Percentiles rank a stretch among this genome's conserved stretches.
phyloP scores from a whole-genome alignment of 768 basidiomycete species.

The Termitomyces sp. region DNA sequence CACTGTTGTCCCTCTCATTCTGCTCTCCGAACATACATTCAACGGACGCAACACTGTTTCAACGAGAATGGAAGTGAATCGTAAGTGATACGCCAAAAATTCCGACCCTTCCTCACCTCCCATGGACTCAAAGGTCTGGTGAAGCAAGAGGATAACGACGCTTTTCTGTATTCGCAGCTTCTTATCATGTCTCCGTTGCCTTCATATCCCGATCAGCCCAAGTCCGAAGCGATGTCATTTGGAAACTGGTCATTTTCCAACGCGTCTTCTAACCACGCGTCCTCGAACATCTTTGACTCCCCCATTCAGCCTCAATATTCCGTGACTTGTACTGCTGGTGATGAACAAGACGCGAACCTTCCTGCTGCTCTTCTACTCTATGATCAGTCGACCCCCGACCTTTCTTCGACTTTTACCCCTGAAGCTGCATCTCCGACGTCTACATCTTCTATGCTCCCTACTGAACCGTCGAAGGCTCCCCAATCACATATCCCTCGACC shows the following conservation, averaged over 20 bases:
- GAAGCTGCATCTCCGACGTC: background rate
- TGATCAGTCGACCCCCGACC: background rate
- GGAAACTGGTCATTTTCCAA: constrained; percentile 7
- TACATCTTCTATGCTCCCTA: background rate
- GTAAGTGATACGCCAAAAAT: background rate
- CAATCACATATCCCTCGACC: constrained; percentile 64
- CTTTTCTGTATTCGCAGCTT: background rate
- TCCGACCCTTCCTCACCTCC: background rate
- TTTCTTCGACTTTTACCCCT: background rate
- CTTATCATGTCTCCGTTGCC: background rate
- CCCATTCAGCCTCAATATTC: background rate
- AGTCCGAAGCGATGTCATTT: background rate
- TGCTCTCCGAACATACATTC: background rate
- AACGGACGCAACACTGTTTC: background rate
- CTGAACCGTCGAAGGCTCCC: constrained; percentile 7
- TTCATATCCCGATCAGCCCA: constrained; percentile 1
- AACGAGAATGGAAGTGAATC: constrained; percentile 3
- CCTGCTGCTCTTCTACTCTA: background rate
- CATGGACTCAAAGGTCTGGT: background rate
- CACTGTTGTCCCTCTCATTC: background rate
- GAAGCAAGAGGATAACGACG: constrained; percentile 8
- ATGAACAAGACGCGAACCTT: background rate
- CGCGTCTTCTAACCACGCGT: background rate
- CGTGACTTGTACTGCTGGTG: background rate
- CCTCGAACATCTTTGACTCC: background rate